phyloP scores from a whole-genome alignment of 2,329 filamentous ascomycete genomes.

The Alternaria metachromatica region DNA sequence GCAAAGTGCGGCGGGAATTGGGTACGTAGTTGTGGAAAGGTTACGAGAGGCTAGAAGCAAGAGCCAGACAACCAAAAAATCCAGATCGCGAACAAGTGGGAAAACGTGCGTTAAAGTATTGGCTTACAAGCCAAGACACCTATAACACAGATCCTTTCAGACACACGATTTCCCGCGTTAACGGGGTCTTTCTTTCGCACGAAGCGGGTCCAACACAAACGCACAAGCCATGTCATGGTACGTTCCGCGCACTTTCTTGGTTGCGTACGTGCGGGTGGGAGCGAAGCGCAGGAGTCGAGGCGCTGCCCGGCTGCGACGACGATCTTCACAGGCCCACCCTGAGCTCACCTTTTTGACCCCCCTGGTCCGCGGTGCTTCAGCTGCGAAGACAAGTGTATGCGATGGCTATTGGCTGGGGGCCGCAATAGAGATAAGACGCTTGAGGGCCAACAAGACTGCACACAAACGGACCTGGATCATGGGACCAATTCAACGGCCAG shows the following conservation, averaged over 20 bases:
- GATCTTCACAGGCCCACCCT: constrained; percentile 25
- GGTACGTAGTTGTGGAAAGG: not conserved
- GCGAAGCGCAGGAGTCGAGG: constrained; percentile 7
- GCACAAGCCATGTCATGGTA: constrained; percentile 9
- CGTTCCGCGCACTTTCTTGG: constrained; percentile 4
- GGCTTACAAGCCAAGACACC: constrained; percentile 33
- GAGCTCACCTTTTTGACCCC: constrained; percentile 8
- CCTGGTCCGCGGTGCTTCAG: constrained; percentile 9
- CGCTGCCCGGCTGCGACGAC: constrained; percentile 6
- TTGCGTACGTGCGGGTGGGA: constrained; percentile 6
- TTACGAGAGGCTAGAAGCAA: constrained; percentile 4
- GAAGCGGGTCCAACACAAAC: constrained; percentile 2
- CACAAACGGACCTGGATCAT: constrained; percentile 10
- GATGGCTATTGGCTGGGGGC: constrained; percentile 14
- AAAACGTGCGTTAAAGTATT: constrained; percentile 45
- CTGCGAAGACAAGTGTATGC: constrained; percentile 4
- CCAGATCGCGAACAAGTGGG: constrained; percentile 25
- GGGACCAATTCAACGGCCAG: constrained; percentile 1
- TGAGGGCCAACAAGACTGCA: constrained; percentile 12
- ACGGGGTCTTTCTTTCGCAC: constrained; percentile 1
- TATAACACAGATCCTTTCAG: constrained; percentile 1
- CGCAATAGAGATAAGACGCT: constrained; percentile 23
- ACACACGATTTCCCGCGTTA: not conserved
- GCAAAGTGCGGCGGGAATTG: not conserved
- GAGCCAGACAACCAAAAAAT: constrained; percentile 18